Conservation (phyloP, 257 asterid species). For the Solanum chiquidenum region DNA sequence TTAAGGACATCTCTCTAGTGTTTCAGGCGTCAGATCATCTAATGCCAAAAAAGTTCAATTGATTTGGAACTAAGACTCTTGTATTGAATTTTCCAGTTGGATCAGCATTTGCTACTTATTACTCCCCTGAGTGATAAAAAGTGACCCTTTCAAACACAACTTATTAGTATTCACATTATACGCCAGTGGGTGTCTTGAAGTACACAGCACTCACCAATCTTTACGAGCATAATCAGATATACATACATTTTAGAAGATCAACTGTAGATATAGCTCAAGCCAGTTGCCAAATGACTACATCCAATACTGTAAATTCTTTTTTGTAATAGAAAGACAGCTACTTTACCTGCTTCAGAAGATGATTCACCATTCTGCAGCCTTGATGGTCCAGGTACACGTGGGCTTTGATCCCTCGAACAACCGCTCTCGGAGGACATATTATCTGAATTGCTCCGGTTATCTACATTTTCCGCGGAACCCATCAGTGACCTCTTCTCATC, state of each 20-base stretch:
- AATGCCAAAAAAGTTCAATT: background rate
- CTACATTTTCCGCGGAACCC: conserved; percentile 16
- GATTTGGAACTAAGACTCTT: background rate
- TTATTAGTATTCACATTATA: background rate
- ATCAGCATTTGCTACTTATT: background rate
- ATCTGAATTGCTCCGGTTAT: conserved; percentile 58
- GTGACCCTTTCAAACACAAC: background rate
- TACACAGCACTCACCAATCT: background rate
- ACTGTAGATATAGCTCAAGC: background rate
- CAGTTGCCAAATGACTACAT: background rate
- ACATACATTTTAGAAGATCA: background rate
- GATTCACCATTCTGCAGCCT: conserved; percentile 72
- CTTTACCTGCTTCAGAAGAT: conserved; percentile 71
- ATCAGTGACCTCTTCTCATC: conserved; percentile 1
- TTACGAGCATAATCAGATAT: background rate
- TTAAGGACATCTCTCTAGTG: background rate
- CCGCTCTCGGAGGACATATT: conserved; percentile 60
- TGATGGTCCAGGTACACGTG: conserved; percentile 50
- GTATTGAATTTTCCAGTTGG: background rate
- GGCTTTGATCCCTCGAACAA: conserved; percentile 71
- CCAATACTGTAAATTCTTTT: background rate
- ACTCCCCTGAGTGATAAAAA: background rate
- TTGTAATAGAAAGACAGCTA: background rate
- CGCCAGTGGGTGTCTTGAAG: background rate
- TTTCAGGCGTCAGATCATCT: background rate